Percentiles rank a stretch among this genome's conserved stretches.
These are phyloP conservation scores for Purpureocillium takamizusanense DNA, from an alignment of 2,329 filamentous ascomycete species.

Conservation along the genomic window DNA sequence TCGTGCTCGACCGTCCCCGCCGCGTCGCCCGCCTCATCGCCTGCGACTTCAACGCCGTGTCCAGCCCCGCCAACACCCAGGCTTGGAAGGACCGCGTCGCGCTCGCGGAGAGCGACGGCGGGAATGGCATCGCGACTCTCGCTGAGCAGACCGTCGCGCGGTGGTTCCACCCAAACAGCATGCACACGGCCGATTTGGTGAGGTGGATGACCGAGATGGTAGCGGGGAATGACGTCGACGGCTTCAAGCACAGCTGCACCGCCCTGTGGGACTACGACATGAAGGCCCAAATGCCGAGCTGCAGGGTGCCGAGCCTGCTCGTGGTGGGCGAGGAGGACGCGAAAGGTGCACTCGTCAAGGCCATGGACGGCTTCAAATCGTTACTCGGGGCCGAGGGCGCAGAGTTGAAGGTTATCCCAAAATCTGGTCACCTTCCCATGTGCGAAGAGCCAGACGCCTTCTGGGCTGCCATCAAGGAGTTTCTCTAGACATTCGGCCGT, in stretches of 20 bases:
- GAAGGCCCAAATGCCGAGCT: constrained; percentile 42
- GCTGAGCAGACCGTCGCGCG: constrained; percentile 63
- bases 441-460: constrained; percentile 64
- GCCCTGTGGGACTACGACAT: constrained; percentile 67
- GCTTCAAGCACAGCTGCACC: constrained; percentile 59
- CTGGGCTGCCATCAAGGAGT: constrained; percentile 51
- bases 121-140: constrained; percentile 53
- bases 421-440: constrained; percentile 78
- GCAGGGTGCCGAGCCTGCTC: constrained; percentile 53
- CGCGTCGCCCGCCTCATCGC: constrained; percentile 55
- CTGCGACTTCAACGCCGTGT: constrained; percentile 70
- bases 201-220: constrained; percentile 61
- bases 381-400: constrained; percentile 45
- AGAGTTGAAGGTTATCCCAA: constrained; percentile 55
- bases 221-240: constrained; percentile 56
- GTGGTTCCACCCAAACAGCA: constrained; percentile 62
- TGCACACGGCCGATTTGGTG: constrained; percentile 35
- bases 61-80: constrained; percentile 63
- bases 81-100: constrained; percentile 73
- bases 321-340: constrained; percentile 68
- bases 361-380: constrained; percentile 66
- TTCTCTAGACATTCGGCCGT: constrained; percentile 30
- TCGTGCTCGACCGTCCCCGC: constrained; percentile 56
- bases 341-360: constrained; percentile 60
- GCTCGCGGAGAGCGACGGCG: constrained; percentile 49